A percentile compares a stretch with the other conserved stretches of the same genome.
Conservation (phyloP, 2,329 filamentous ascomycete genomes). For the Ilyonectria robusta region DNA sequence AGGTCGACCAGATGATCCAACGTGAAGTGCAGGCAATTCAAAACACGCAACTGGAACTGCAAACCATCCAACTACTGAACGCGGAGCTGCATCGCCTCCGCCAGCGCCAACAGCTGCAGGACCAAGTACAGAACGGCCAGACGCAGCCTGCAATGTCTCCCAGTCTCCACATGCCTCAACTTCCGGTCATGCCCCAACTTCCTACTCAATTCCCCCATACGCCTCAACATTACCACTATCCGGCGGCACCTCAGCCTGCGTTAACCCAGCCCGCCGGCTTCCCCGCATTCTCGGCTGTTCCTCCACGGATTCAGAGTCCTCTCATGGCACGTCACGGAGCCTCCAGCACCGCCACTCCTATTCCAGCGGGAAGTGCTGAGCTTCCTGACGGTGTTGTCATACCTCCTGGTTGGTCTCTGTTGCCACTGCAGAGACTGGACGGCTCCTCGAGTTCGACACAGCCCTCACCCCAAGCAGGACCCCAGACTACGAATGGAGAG, state of each 20-base stretch:
- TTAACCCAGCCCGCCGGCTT: conserved; percentile 37
- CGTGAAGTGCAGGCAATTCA: conserved; percentile 76
- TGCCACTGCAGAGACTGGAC: conserved; percentile 72
- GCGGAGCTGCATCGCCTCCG: conserved; percentile 78
- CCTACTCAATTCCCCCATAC: conserved; percentile 15
- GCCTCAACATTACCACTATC: conserved; percentile 35
- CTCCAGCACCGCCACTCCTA: conserved; percentile 61
- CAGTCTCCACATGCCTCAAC: conserved; percentile 24
- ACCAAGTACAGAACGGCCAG: conserved; percentile 43
- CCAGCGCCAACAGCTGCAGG: conserved; percentile 59
- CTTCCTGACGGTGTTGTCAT: conserved; percentile 75
- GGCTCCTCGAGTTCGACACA: conserved; percentile 45
- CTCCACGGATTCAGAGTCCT: conserved; percentile 57
- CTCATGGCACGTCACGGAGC: conserved; percentile 64
- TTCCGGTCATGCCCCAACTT: conserved; percentile 28
- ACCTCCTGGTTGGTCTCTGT: conserved; percentile 75
- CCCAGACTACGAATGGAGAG: conserved; percentile 36
- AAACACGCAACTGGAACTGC: conserved; percentile 76
- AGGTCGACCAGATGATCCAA: conserved; percentile 78
- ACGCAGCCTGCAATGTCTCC: conserved; percentile 31
- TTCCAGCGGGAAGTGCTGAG: conserved; percentile 72
- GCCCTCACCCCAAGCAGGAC: conserved; percentile 42
- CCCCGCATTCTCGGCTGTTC: conserved; percentile 43
- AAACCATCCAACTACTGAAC: conserved; percentile 76
- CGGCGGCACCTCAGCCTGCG: conserved; percentile 35